Evolutionary conservation across 352 stramenopile genomes (phyloP), one percentile per base, ranked within the genome.

Genomic region (Albugo candida): DNA sequence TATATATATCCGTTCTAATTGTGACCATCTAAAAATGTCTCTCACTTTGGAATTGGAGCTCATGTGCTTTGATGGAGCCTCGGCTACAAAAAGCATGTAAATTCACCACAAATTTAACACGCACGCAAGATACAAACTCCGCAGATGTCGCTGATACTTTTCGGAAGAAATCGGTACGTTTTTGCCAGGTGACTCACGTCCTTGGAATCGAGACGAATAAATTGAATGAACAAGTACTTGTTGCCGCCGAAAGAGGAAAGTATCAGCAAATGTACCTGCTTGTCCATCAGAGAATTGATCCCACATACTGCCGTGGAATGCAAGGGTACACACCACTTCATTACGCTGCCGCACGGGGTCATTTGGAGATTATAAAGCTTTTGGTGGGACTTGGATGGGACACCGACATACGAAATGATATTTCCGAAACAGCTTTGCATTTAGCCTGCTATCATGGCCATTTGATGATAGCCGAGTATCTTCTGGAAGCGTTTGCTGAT

Each of bases 211-310:
- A 31, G 24, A 31, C 24, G 24, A 31, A 43, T 24, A 79, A 55
- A 34, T 42, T 83, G 14, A 61, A 56, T 52, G 66, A 82, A 16
- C 68, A 83, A 17, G 52, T 83, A 5, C 57, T 83, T 17, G 67
- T 83, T 27, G 73, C 70, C 3, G 74, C 69, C 35, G 73, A 83
- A 46, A 83, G 82, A 49, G 73, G 73, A 17, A 80, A 72, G 24
- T 64, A 68, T 36, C 68, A 74, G 17, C 69, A 64, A 0, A 59
- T 72, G 11, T 86, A 83, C 53, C 43, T 87, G n/a, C 38, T 87
- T 13, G 53, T 83, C 6, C 67, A 83, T 27, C 70, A 87, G 49
- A 57, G 59, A 10, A 51, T 82, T 17, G 60, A 81, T 35, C 71
- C 53, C 13, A 53, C 67, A 11, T 62, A 71, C 19, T 87, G 69